Conservation (phyloP, 306 rosid genomes). For the Trifolium subterraneum region DNA sequence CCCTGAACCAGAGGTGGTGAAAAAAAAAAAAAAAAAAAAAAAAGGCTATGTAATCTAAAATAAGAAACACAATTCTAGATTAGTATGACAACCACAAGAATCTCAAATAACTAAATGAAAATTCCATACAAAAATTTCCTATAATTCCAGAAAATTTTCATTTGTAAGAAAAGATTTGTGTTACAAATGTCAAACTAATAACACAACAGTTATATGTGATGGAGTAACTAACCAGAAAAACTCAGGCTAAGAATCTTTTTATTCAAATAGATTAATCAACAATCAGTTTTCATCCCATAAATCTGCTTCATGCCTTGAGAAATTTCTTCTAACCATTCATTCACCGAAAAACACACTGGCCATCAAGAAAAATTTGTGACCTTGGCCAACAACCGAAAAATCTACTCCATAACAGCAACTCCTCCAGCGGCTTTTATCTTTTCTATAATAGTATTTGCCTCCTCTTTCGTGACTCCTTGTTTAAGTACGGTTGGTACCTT, state of each 20-base stretch:
- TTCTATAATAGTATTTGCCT: constrained; percentile 54
- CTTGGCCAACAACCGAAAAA: constrained; percentile 32
- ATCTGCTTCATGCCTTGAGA: constrained; percentile 27
- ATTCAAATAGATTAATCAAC: constrained; percentile 41
- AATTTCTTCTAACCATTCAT: constrained; percentile 32
- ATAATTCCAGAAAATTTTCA: not conserved
- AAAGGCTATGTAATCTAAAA: not conserved
- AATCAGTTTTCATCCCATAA: constrained; percentile 26
- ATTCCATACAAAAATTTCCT: not conserved
- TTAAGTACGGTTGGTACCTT: constrained; percentile 54
- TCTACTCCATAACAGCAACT: constrained; percentile 58
- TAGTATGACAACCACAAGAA: constrained; percentile 6
- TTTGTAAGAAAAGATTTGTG: constrained; percentile 9
- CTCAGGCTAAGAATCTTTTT: constrained; percentile 10
- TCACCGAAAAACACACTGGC: constrained; percentile 21
- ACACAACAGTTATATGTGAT: constrained; percentile 23
- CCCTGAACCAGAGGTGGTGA: too few relatives aligned
- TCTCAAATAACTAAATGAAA: constrained; percentile 8
- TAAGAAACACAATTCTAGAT: not conserved
- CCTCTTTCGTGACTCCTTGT: constrained; percentile 62
- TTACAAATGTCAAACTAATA: constrained; percentile 42
- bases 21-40: too few relatives aligned
- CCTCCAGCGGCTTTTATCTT: constrained; percentile 62
- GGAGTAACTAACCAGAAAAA: constrained; percentile 25
- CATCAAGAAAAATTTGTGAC: constrained; percentile 25